Evolutionary conservation across 1,139 yeast species (phyloP).

Genomic region (Candida labiduridarum): DNA sequence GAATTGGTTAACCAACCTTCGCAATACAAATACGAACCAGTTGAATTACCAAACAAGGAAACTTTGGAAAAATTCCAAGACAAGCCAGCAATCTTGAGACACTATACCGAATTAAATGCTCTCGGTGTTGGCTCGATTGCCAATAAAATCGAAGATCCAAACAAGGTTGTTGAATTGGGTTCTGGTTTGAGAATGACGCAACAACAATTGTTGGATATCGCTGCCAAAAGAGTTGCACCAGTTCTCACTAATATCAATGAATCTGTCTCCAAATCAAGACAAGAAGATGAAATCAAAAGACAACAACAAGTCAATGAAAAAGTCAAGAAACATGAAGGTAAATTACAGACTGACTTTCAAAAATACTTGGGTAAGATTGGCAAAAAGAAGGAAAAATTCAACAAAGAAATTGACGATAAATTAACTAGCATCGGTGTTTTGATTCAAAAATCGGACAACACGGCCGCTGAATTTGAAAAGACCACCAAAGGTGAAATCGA

Average conservation of each 20-base stretch:
- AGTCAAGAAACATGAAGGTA: slow-evolving; percentile 45
- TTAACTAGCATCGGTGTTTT: slow-evolving; percentile 34
- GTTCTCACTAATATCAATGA: slow-evolving; percentile 53
- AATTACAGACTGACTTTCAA: slow-evolving; percentile 44
- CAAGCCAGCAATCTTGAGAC: slow-evolving; percentile 50
- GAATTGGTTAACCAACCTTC: slow-evolving; percentile 35
- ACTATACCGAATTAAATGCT: slow-evolving; percentile 52
- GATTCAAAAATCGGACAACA: slow-evolving; percentile 32
- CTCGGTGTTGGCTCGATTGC: slow-evolving; percentile 52
- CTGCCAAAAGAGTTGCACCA: slow-evolving; percentile 59
- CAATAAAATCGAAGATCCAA: slow-evolving; percentile 48
- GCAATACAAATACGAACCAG: slow-evolving; percentile 37
- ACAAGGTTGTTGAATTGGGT: slow-evolving; percentile 54
- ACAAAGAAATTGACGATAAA: slow-evolving; percentile 40
- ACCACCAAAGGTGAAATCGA: slow-evolving; percentile 46
- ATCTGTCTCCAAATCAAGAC: slow-evolving; percentile 49
- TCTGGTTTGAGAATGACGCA: slow-evolving; percentile 58
- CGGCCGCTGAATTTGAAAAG: slow-evolving; percentile 40
- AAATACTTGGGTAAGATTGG: slow-evolving; percentile 43
- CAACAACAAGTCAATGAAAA: slow-evolving; percentile 42
- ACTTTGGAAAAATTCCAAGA: slow-evolving; percentile 45
- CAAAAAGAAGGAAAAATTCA: slow-evolving; percentile 43
- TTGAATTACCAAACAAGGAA: slow-evolving; percentile 38
- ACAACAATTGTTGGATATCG: slow-evolving; percentile 57
- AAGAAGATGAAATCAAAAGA: slow-evolving; percentile 49